A percentile compares a stretch with the other conserved stretches of the same genome.
Conservation (phyloP, 2,329 filamentous ascomycete species). For the Lasiodiplodia theobromae region DNA sequence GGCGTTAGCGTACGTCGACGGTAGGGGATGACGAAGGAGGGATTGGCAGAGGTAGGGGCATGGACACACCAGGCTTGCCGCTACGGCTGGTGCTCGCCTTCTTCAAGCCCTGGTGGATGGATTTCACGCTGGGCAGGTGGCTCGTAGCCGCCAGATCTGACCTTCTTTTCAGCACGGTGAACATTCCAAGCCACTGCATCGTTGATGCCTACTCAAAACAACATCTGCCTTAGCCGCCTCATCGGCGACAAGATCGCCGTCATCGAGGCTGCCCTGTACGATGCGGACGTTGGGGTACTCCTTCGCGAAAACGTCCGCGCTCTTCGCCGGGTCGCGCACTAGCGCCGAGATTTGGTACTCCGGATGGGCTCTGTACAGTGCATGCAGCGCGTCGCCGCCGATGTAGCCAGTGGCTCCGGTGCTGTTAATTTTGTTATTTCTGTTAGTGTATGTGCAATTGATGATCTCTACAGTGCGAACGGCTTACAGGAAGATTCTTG, state of each 20-base stretch:
- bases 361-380: not conserved
- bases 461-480: not conserved
- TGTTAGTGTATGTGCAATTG: not conserved
- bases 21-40: too few species aligned
- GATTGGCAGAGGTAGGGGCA: not conserved
- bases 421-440: not conserved
- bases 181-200: too few species aligned
- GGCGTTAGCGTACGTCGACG: too few species aligned
- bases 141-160: not conserved
- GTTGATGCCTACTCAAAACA: not conserved
- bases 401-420: not conserved
- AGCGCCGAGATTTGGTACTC: conserved; percentile 13
- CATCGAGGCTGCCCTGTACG: not conserved
- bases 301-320: not conserved
- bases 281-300: conserved; percentile 4
- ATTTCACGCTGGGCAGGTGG: not conserved
- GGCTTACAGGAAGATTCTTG: not conserved
- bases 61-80: not conserved
- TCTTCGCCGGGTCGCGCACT: not conserved
- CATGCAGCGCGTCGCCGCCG: conserved; percentile 19
- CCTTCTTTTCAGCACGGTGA: not conserved
- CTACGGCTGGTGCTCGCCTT: not conserved
- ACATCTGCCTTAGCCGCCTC: not conserved
- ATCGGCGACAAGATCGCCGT: not conserved
- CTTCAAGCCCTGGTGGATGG: not conserved